Percentiles rank a stretch among this genome's conserved stretches.
phyloP scores from a whole-genome alignment of 2,329 filamentous ascomycete genomes.

The Ascosphaera aggregata region DNA sequence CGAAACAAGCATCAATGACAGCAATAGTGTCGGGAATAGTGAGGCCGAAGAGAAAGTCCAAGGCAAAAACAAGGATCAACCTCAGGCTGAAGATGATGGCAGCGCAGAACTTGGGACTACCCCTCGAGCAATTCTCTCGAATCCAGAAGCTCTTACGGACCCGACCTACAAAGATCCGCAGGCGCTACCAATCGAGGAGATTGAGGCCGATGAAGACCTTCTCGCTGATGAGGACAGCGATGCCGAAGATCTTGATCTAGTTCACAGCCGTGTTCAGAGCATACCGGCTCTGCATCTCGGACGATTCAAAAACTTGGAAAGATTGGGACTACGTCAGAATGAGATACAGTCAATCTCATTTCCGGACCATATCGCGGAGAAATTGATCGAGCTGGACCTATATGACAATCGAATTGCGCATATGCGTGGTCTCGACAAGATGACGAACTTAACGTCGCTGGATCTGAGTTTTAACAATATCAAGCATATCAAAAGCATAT shows the following conservation, averaged over 20 bases:
- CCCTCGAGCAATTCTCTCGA: conserved; percentile 43
- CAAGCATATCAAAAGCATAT: conserved; percentile 85
- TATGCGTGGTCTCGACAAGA: conserved; percentile 57
- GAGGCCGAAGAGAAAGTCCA: no score
- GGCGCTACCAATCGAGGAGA: conserved; percentile 45
- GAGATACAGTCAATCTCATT: conserved; percentile 60
- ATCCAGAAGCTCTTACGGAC: conserved; percentile 65
- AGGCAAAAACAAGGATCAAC: no score
- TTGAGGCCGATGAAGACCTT: conserved; percentile 58
- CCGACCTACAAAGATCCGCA: conserved; percentile 61
- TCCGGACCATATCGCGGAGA: conserved; percentile 38
- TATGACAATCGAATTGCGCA: conserved; percentile 92
- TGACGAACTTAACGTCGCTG: conserved; percentile 51
- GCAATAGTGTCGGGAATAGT: no score
- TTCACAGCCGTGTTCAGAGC: conserved; percentile 65
- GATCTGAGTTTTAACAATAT: conserved; percentile 99
- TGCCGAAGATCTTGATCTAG: conserved; percentile 55
- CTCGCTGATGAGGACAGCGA: conserved; percentile 11
- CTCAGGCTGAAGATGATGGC: no score
- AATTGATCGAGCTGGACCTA: conserved; percentile 65
- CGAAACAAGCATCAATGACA: no score
- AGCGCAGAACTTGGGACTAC: no score
- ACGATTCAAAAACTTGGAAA: conserved; percentile 51
- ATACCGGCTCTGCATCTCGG: conserved; percentile 59
- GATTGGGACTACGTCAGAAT: conserved; percentile 84